These are phyloP conservation scores for Solanum dulcamara DNA, from an alignment of 257 asterid genomes.

Conservation along the genomic window DNA sequence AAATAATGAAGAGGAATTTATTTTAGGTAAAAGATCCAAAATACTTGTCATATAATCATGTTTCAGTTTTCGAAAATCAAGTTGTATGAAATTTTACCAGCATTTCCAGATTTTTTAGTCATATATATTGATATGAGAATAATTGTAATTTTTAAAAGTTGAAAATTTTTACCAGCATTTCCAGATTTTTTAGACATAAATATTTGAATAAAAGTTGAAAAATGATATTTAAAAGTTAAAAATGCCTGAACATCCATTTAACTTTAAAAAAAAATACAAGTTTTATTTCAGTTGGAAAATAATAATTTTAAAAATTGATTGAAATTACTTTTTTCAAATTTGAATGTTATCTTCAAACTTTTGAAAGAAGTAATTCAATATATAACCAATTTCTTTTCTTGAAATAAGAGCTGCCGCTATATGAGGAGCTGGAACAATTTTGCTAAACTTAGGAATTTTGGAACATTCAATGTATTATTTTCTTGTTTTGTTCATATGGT, in stretches of 20 bases:
- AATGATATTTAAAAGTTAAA: not conserved
- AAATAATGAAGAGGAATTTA: not conserved
- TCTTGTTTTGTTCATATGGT: not conserved
- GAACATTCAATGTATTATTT: not conserved
- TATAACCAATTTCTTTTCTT: not conserved
- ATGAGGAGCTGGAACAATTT: slow-evolving; percentile 3
- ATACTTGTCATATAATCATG: not conserved
- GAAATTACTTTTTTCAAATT: not conserved
- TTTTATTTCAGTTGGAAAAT: not conserved
- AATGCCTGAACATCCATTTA: not conserved
- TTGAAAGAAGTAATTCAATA: not conserved
- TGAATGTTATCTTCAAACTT: not conserved
- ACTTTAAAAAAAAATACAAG: not conserved
- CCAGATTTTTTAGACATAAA: not conserved
- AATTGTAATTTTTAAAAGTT: too few species aligned
- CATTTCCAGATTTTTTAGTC: not conserved
- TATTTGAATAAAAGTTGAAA: not conserved
- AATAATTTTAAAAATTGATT: not conserved
- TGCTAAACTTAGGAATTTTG: not conserved
- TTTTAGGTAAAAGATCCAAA: not conserved
- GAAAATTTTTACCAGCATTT: too few species aligned
- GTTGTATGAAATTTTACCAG: not conserved
- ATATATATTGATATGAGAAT: not conserved
- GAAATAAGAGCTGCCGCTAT: slow-evolving; percentile 13
- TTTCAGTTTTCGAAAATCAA: not conserved